Percentiles rank a stretch among this genome's conserved stretches.
phyloP scores from a whole-genome alignment of 176 grass and related monocot genomes.

The Avena insularis region DNA sequence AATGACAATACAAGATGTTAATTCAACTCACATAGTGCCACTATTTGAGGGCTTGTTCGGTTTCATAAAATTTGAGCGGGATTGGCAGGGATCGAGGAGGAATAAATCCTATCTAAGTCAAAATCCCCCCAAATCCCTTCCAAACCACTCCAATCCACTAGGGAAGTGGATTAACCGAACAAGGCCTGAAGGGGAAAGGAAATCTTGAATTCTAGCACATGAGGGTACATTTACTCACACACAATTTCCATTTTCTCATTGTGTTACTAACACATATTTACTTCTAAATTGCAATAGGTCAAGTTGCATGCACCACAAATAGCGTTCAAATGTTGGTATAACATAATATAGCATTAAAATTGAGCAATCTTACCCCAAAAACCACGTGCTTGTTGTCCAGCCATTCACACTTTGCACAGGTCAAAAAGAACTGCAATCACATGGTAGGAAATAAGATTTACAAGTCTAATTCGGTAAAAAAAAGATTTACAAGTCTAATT shows the following conservation, averaged over 20 bases:
- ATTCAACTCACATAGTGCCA: background rate
- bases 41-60: too few species aligned
- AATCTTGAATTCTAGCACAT: background rate
- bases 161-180: too few species aligned
- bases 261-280: background rate
- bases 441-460: constrained; percentile 34
- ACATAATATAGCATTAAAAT: constrained; percentile 16
- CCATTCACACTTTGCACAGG: constrained; percentile 99
- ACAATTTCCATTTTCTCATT: background rate
- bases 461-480: background rate
- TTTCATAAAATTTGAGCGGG: too few species aligned
- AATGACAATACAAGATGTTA: background rate
- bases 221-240: background rate
- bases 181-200: background rate
- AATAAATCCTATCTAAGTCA: too few species aligned
- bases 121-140: too few species aligned
- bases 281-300: background rate
- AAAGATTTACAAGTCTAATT: constrained; percentile 3
- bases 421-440: constrained; percentile 83
- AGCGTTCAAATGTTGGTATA: background rate
- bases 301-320: background rate
- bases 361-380: constrained; percentile 76
- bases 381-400: constrained; percentile 98
- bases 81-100: too few species aligned
- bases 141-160: too few species aligned